Percentiles rank a stretch among this genome's conserved stretches.
Evolutionary conservation across 164 flowering plant species (phyloP).

Genomic region (Sedum album): DNA sequence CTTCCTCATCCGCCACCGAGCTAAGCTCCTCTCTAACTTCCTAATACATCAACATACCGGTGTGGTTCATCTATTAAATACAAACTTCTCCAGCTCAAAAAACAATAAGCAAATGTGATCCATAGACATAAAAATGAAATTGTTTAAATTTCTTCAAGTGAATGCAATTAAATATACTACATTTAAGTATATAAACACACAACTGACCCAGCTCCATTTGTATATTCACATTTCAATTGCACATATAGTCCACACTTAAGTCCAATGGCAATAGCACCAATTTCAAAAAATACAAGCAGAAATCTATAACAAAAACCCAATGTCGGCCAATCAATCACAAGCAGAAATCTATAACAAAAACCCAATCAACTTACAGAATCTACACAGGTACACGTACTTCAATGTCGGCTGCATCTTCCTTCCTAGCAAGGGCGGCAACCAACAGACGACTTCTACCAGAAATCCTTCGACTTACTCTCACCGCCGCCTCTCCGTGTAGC

Average conservation of each 20-base stretch:
- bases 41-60: slow-evolving; percentile 23
- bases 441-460: not conserved
- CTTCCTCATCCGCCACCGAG: slow-evolving; percentile 16
- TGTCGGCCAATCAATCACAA: not conserved
- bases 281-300: not conserved
- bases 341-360: not conserved
- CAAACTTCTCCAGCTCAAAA: not conserved
- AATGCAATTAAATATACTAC: not conserved
- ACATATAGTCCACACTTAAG: not conserved
- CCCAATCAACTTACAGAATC: not conserved
- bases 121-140: not conserved
- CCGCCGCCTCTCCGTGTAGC: slow-evolving; percentile 1
- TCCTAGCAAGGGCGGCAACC: not conserved
- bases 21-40: slow-evolving; percentile 26
- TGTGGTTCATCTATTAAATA: not conserved
- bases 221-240: not conserved
- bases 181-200: not conserved
- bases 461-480: not conserved
- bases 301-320: not conserved
- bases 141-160: not conserved
- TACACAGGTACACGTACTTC: not conserved
- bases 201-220: not conserved
- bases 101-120: not conserved
- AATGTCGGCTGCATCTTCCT: not conserved
- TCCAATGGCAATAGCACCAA: not conserved